Conservation (phyloP, 2,329 filamentous ascomycete species). For the Leptographium procerum region DNA sequence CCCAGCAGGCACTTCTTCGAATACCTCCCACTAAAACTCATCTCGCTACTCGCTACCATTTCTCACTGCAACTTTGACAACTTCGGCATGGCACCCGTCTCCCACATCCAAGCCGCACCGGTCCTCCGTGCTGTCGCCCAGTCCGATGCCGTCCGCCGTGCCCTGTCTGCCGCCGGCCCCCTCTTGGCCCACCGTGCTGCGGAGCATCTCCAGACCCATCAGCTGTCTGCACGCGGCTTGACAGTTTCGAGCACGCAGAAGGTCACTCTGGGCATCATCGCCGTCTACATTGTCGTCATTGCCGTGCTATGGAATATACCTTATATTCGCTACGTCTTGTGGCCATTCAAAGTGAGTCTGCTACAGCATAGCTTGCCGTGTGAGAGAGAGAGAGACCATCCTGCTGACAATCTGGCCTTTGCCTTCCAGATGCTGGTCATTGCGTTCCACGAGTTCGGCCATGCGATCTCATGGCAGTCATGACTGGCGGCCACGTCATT, state of each 20-base stretch:
- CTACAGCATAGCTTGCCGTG: background rate
- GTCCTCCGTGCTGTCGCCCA: slow-evolving; percentile 9
- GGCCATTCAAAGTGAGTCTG: slow-evolving; percentile 61
- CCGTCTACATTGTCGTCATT: slow-evolving; percentile 47
- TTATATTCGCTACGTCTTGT: slow-evolving; percentile 61
- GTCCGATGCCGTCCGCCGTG: slow-evolving; percentile 7
- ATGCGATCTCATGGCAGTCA: slow-evolving; percentile 61
- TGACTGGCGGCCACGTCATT: slow-evolving; percentile 57
- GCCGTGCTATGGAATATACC: slow-evolving; percentile 71
- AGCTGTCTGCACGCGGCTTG: slow-evolving; percentile 21
- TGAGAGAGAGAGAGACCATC: too few relatives aligned
- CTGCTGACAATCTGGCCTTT: background rate
- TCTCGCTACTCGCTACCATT: background rate
- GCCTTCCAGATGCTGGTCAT: slow-evolving; percentile 61
- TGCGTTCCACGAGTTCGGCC: slow-evolving; percentile 71
- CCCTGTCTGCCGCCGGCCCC: slow-evolving; percentile 7
- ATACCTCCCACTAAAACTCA: background rate
- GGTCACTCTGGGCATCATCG: slow-evolving; percentile 59
- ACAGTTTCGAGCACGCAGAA: slow-evolving; percentile 55
- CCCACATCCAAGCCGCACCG: background rate
- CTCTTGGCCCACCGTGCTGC: slow-evolving; percentile 6
- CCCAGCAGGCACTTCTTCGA: background rate
- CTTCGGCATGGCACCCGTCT: slow-evolving; percentile 8
- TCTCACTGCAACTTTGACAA: too few relatives aligned
- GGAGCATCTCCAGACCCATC: background rate